Evolutionary conservation across 176 grass and related monocot species (phyloP).

Genomic region (Coix lacrymajobi): DNA sequence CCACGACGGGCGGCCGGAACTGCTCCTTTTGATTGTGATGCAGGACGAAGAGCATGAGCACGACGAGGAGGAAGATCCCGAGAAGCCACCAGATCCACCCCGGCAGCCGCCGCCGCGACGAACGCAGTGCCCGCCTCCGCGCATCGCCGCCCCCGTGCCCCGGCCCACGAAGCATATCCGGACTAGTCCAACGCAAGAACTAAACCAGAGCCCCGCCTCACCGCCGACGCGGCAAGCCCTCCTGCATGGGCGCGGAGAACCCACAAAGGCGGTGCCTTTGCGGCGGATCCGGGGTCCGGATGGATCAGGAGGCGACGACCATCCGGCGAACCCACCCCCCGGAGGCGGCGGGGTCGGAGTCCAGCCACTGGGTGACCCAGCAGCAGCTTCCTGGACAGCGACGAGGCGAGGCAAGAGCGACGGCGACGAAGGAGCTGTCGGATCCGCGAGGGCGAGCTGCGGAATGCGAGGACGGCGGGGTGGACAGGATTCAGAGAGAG

Average conservation of each 20-base stretch:
- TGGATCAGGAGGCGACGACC: constrained; percentile 23
- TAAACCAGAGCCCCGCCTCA: constrained; percentile 12
- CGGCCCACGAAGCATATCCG: constrained; percentile 8
- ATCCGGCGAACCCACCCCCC: neutral
- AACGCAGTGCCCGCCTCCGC: constrained; percentile 60
- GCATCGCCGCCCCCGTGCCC: constrained; percentile 25
- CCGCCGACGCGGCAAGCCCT: constrained; percentile 12
- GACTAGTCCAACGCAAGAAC: constrained; percentile 4
- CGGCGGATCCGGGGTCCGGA: constrained; percentile 20
- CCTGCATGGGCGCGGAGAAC: constrained; percentile 16
- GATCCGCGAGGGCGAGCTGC: constrained; percentile 14
- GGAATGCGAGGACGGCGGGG: constrained; percentile 30
- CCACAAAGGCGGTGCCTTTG: constrained; percentile 39
- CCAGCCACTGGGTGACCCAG: neutral
- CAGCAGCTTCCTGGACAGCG: constrained; percentile 1
- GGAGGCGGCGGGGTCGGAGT: neutral
- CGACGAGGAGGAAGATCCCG: constrained; percentile 69
- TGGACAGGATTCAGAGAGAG: constrained; percentile 29
- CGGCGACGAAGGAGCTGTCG: constrained; percentile 13
- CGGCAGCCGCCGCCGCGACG: constrained; percentile 50
- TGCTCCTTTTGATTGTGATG: constrained; percentile 91
- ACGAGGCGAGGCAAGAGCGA: constrained; percentile 17
- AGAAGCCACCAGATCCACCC: constrained; percentile 91
- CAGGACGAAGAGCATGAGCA: constrained; percentile 81
- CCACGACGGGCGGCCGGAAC: constrained; percentile 48